These are phyloP conservation scores for Zychaea mexicana DNA, from an alignment of 371 early-diverging fungal genomes.

Conservation along the genomic window DNA sequence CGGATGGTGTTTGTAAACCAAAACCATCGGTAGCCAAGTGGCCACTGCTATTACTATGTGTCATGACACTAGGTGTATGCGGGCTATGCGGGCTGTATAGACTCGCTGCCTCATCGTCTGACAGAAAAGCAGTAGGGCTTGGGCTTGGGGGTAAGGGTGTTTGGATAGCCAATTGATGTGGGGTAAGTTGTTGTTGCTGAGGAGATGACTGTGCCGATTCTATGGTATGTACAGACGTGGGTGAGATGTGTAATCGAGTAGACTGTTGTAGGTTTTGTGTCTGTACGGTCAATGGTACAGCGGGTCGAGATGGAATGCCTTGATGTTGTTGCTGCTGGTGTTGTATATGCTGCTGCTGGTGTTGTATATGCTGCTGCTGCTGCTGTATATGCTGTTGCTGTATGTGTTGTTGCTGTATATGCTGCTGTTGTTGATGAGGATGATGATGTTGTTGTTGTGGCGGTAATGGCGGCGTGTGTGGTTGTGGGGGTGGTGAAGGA, in stretches of 20 bases:
- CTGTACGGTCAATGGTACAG: constrained; percentile 14
- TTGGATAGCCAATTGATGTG: constrained; percentile 13
- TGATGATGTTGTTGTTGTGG: constrained; percentile 3
- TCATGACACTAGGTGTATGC: constrained; percentile 16
- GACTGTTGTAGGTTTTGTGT: constrained; percentile 15
- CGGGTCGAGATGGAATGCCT: constrained; percentile 10
- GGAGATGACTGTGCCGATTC: not conserved
- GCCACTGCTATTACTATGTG: constrained; percentile 10
- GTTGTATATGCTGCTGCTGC: not conserved
- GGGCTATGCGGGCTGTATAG: constrained; percentile 27
- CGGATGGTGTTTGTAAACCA: constrained; percentile 7
- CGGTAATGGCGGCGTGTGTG: constrained; percentile 10
- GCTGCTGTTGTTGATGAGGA: not conserved
- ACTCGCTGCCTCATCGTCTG: constrained; percentile 23
- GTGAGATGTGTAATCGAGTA: not conserved
- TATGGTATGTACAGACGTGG: not conserved
- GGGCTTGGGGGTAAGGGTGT: constrained; percentile 23
- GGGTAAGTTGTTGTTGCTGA: constrained; percentile 9
- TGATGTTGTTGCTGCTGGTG: not conserved
- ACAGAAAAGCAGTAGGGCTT: constrained; percentile 21
- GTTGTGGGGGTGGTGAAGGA: constrained; percentile 16
- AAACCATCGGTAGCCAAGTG: constrained; percentile 5
- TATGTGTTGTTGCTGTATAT: not conserved
- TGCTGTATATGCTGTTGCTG: not conserved
- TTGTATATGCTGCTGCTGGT: not conserved